Evolutionary conservation across 305 asterid genomes (phyloP), one percentile per base, ranked within the genome.

Genomic region (Caryopteris hybrid): DNA sequence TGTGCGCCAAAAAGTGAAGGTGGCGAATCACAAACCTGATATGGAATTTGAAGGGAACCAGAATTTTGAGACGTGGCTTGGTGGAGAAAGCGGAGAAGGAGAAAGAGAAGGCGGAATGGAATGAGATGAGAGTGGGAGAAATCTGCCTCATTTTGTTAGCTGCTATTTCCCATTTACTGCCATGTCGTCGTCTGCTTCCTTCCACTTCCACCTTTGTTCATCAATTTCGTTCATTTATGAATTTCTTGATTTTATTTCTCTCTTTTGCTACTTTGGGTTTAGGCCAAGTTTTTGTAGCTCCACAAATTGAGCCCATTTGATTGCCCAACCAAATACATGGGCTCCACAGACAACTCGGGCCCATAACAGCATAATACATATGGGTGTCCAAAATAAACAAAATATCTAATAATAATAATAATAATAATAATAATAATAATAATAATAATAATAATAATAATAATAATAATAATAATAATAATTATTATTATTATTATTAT

Each of bases 21-120:
- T 46, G 71, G 66, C 67, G 36, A 55, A 71, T 67, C 61, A 21
- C 42, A 47, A 68, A 82, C 87, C 87, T 82, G 83, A 66, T 66
- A 5, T 47, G 81, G 55, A 79, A 71, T 29, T 63, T 79, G 61
- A 79, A 57, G 64, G 70, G 14, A 64, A 73, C 68, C 20, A 41
- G 59, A 42, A 48, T 59, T 60, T 31, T 53, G 61, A 54, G 69
- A 54, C 79, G 64, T n/a, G 77, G 71, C 46, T 11, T 27, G 61
- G 68, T 8, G 58, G 61, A 68, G 55, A 55, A 63, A 56, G 42
- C 11, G 27, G 80, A 66, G 60, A 70, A 58, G 39, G 70, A 53
- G 48, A 68, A 39, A 38, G 69, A 57, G 60, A 57, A 13, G 27
- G 74, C 23, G 7, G 76, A 72, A 43, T 60, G 70, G 71, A 70